Base-by-base conservation (phyloP, 192 early-diverging fungal species). In the Spinellus fusiger region DNA sequence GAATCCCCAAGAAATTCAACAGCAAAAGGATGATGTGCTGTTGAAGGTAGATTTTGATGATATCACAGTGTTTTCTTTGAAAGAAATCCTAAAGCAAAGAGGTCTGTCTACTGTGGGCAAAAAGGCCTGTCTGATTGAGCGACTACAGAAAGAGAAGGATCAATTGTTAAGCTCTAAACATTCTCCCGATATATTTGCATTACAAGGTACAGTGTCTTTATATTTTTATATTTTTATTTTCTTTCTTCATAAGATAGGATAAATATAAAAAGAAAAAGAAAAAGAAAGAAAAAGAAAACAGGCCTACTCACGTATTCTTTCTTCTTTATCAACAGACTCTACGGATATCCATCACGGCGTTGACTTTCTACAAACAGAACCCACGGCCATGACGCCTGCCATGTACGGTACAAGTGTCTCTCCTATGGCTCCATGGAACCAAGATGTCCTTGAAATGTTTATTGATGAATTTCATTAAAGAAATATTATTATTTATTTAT, bases 1-100 rank as follows among this genome's bases (percentile, higher is more conserved):
- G 33, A 53, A 64, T 34, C 70, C 74, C 22, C 76, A 74, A 44
- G 81, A 83, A 35, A 75, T 78, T 40, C 78, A 81, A 56, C 72
- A 62, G 28, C 62, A 74, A 50, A 59, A 88, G 22, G 81, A 90
- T 59, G 80, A 85, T 47, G 77, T 80, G 25, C 75, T 90, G 52
- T 69, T 77, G 34, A 68, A 72, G 20, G 75, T 85, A 18, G 79
- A 89, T 51, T 89, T 89, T 72, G 82, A 87, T 33, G 88, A 89
- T 66, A 79, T 89, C 16, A 89, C 88, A 0, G 88, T 89, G 0
- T 65, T 76, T 22, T 86, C 89, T 63, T 72, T 89, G 23, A 89
- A 89, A 62, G 86, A 89, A 33, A 80, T 87, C 73, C 60, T 89
- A 29, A 63, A 83, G 22, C 74, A 83, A 46, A 76, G 88, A 33